Base-by-base conservation (phyloP, 345 rosid species). In the Balakata baccata region DNA sequence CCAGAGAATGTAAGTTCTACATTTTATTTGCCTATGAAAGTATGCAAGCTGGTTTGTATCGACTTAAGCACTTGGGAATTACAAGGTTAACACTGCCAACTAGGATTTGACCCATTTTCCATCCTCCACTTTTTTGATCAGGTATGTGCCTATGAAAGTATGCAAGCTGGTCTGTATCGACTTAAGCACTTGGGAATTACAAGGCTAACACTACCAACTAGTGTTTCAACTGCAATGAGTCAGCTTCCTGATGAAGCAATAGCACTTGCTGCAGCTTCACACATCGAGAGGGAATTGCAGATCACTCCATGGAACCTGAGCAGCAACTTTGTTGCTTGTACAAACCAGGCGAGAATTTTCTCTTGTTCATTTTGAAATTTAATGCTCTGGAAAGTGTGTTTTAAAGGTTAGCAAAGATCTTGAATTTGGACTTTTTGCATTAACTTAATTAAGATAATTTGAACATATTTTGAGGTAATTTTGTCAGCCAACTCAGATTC, bases 221-320 rank as follows among this genome's bases (percentile, higher is more conserved):
- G 89, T 75, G 83, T 92, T 77, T 89, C 98, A 56, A 81, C 82
- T 60, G 98, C 99, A 74, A 80, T 87, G 94, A 89, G 90, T 84
- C 99, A 91, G 80, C 90, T 95, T 38, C 99, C 99, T 69, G 93
- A 83, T 49, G 98, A 92, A 84, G 97, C 98, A 75, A 89, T 95
- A 79, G 96, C 94, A 78, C 84, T 95, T 68, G 99, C 99, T 81
- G 98, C 94, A 85, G 99, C 98, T 41, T 90, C 97, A 34, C 98
- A 92, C 75, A 92, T 95, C 68, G 99, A 92, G 82, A 85, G 99
- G 83, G 99, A 92, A 83, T 81, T 95, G 78, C 94, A 89, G 86
- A 92, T 95, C 53, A 91, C 97, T 82, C 96, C 98, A 52, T 92
- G 98, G 98, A 94, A 87, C 82, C 85, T 94, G 72, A 94, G 98